Evolutionary conservation across 495 filamentous ascomycete genomes (phyloP), one percentile per base, ranked within the genome.

Genomic region (Hypoxylon intermedium): DNA sequence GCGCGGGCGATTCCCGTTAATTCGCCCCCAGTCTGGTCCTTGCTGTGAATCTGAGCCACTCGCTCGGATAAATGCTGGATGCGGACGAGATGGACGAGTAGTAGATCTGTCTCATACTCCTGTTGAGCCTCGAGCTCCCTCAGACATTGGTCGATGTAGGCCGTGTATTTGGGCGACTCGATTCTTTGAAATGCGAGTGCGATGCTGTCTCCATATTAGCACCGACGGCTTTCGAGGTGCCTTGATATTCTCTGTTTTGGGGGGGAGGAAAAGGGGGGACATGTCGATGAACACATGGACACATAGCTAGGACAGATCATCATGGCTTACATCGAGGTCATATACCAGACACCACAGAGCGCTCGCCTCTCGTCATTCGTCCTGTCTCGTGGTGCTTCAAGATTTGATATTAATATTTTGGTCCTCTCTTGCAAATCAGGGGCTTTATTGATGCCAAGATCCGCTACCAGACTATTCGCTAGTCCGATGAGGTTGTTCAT

Each of bases 401-500:
- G 47, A 34, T 46, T n/a, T 11, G 63, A 26, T 12, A 60, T 23
- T 19, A 66, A 53, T 11, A 71, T 33, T 12, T 45, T 66, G 26
- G 53, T 60, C 41, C 51, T 55, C 16, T 67, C 63, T 18, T 63
- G 62, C n/a, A 63, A 49, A 7, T 68, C 63, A 21, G 71, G 72
- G 26, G 67, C 60, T 45, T 67, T 69, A 24, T 74, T 77, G 12
- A 82, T 60, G 0, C 77, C 77, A 2, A 82, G 58, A 40, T 82
- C 80, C 13, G 75, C 71, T 7, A 76, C 58, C 11, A 83, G 55
- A 33, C 75, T 74, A 41, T 76, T 69, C 18, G 80, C 78, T 30
- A 83, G 47, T 33, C 72, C 74, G 20, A 79, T 57, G 15, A 79
- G 70, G 30, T 78, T 78, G 60, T 74, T 78, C 21, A 77, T 63